A percentile compares a stretch with the other conserved stretches of the same genome.
These are phyloP conservation scores for Tricharina praecox DNA, from an alignment of 495 filamentous ascomycete genomes.

Conservation along the genomic window DNA sequence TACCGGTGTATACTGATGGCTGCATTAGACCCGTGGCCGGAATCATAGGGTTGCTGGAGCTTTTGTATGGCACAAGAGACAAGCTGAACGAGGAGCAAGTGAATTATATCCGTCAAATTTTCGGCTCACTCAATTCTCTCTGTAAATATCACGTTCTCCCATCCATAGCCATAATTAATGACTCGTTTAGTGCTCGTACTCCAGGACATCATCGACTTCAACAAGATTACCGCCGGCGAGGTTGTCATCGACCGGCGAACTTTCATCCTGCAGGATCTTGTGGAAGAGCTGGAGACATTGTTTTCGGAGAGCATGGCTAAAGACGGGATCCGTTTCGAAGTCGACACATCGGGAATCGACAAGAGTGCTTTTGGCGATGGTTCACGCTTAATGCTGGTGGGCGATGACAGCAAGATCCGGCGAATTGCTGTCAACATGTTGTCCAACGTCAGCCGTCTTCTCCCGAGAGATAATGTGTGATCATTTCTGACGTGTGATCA, in stretches of 20 bases:
- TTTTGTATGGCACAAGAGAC: constrained; percentile 11
- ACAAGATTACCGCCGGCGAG: constrained; percentile 13
- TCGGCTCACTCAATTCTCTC: constrained; percentile 15
- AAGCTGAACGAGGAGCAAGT: constrained; percentile 10
- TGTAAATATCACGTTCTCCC: not conserved
- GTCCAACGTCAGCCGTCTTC: constrained; percentile 12
- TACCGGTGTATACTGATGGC: not conserved
- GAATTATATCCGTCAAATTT: constrained; percentile 13
- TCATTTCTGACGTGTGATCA: too few species aligned
- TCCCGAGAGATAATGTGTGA: too few species aligned
- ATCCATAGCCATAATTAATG: not conserved
- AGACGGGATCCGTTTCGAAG: constrained; percentile 13
- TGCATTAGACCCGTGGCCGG: constrained; percentile 19
- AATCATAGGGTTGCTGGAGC: constrained; percentile 16
- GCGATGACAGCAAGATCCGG: constrained; percentile 19
- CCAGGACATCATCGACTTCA: constrained; percentile 23
- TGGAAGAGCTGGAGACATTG: constrained; percentile 14
- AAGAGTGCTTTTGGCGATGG: constrained; percentile 16
- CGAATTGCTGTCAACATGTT: constrained; percentile 20
- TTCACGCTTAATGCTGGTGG: constrained; percentile 10
- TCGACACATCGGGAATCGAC: constrained; percentile 11
- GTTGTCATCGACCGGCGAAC: constrained; percentile 5
- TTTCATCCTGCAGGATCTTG: constrained; percentile 15
- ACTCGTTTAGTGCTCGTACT: constrained; percentile 16
- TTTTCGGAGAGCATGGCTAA: constrained; percentile 14